Conservation (phyloP, 2,329 filamentous ascomycete genomes). For the Pseudopithomyces chartarum region DNA sequence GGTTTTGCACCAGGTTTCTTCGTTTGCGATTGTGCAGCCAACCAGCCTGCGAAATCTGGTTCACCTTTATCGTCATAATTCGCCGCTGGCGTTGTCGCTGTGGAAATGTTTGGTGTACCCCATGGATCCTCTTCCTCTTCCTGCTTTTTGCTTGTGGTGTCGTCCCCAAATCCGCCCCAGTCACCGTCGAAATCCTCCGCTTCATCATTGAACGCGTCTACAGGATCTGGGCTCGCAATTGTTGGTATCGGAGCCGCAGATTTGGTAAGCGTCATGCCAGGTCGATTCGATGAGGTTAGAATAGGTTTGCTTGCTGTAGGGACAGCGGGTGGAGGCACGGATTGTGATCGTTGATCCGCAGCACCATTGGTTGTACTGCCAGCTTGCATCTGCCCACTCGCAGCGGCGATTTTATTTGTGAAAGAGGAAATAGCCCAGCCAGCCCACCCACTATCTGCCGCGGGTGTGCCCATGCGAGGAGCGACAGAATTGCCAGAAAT, state of each 20-base stretch:
- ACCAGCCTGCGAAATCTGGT: constrained; percentile 94
- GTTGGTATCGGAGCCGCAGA: constrained; percentile 34
- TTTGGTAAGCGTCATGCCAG: constrained; percentile 36
- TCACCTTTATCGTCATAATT: constrained; percentile 84
- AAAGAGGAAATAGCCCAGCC: constrained; percentile 99
- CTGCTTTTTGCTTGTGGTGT: constrained; percentile 43
- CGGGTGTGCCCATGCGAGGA: constrained; percentile 80
- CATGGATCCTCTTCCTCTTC: constrained; percentile 62
- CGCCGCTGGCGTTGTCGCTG: constrained; percentile 45
- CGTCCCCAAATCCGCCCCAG: constrained; percentile 73
- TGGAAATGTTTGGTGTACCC: constrained; percentile 50
- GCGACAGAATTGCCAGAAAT: constrained; percentile 48
- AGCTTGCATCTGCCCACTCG: constrained; percentile 83
- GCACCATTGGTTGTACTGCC: constrained; percentile 49
- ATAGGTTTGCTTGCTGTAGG: constrained; percentile 57
- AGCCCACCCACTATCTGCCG: constrained; percentile 75
- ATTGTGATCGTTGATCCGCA: constrained; percentile 54
- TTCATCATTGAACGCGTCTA: constrained; percentile 55
- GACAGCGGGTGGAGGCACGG: constrained; percentile 50
- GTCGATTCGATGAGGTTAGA: constrained; percentile 51
- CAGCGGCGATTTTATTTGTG: constrained; percentile 87
- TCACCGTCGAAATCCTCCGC: constrained; percentile 69
- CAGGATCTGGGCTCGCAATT: constrained; percentile 48
- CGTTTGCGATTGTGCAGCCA: constrained; percentile 80
- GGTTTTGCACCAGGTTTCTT: constrained; percentile 69